Evolutionary conservation across 805 yeast genomes (phyloP).

Genomic region (Candida silvicultrix): DNA sequence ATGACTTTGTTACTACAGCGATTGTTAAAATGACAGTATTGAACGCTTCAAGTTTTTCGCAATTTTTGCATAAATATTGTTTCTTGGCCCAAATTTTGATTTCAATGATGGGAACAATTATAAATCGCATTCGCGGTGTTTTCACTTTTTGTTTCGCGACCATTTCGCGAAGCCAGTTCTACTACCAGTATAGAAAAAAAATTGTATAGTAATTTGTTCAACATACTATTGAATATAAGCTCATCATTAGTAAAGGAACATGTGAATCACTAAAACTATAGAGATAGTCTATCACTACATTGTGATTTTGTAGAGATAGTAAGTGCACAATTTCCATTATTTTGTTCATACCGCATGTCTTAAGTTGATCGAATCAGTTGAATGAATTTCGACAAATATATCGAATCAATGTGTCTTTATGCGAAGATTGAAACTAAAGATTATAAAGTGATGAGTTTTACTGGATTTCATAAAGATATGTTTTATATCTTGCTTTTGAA

Average conservation of each 20-base stretch:
- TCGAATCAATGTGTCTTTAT: slow-evolving; percentile 26
- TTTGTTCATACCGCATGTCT: slow-evolving; percentile 13
- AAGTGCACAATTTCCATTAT: no score
- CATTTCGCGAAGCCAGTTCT: no score
- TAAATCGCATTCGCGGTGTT: not conserved
- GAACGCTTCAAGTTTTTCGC: no score
- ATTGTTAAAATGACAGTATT: no score
- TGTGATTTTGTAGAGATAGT: not conserved
- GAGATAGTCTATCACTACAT: not conserved
- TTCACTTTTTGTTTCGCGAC: no score
- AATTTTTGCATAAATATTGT: not conserved
- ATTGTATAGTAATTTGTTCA: no score
- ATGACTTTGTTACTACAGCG: not conserved
- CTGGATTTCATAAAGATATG: not conserved
- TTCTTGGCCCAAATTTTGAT: no score
- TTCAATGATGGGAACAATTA: no score
- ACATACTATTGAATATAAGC: no score
- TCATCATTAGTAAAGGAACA: no score
- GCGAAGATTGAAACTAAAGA: slow-evolving; percentile 18
- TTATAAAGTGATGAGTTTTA: not conserved
- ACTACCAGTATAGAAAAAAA: no score
- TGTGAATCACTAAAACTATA: not conserved
- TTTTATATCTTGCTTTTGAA: not conserved
- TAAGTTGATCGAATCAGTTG: slow-evolving; percentile 16
- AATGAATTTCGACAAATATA: slow-evolving; percentile 8